Evolutionary conservation across 768 basidiomycete genomes (phyloP), one percentile per base, ranked within the genome.

Genomic region (Rhodotorula paludigena): DNA sequence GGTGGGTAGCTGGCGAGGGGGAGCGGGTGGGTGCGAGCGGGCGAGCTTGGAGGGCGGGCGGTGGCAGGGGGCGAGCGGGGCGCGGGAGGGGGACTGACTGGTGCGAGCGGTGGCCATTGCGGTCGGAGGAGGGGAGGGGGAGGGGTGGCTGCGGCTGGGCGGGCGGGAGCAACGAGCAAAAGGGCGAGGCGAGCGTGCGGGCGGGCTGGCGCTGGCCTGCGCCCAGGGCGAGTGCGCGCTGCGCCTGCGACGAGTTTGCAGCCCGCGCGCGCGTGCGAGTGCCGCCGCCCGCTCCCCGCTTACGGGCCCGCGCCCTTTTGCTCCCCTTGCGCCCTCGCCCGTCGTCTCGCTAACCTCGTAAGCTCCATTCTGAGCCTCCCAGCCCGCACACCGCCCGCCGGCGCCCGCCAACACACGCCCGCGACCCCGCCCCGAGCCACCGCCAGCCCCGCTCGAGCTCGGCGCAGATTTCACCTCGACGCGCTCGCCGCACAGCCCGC

Each of bases 291-390:
- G 4, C 30, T 16, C 49, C 9, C 33, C 2, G 18, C 33, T 23
- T 21, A 47, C 44, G 53, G 30, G 53, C 49, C 35, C 25, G 16
- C 28, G 25, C 15, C 1, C 20, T 23, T 11, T 23, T 14, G 35
- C 62, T 63, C 54, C 38, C 62, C 60, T 61, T 39, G 39, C 54
- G 35, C 52, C 25, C 35, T 53, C 52, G 52, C 52, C 52, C 52
- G 38, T 61, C 51, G 33, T 44, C 51, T 15, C 35, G 20, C 23
- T 60, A 25, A 15, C 38, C 33, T 45, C 25, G 32, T 42, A 33
- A 33, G 16, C 21, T 35, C 41, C 3, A 15, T 14, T 16, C 35
- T 21, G 0, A 11, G 2, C n/a, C 7, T 30, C 5, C 60, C 16
- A 39, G 7, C 28, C 33, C 32, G 30, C 36, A 32, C 36, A 0